Conservation (phyloP, 2,329 filamentous ascomycete genomes). For the Colletotrichum limetticola region DNA sequence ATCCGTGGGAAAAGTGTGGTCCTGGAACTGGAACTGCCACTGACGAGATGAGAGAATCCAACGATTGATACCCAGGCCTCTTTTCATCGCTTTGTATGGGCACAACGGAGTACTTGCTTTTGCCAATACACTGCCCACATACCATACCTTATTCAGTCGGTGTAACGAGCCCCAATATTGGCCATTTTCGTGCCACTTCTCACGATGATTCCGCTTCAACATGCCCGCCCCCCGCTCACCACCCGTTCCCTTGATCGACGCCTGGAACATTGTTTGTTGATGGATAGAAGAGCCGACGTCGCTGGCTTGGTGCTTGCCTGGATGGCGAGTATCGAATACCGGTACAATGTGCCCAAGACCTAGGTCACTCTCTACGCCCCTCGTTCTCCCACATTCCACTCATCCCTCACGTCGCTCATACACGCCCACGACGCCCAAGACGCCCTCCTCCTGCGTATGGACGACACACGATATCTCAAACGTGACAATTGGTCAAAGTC, state of each 20-base stretch:
- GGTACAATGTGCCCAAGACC: too few species aligned
- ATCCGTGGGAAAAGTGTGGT: background rate
- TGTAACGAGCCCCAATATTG: background rate
- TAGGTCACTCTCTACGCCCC: background rate
- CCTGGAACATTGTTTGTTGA: background rate
- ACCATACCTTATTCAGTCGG: background rate
- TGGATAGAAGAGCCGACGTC: background rate
- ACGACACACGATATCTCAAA: background rate
- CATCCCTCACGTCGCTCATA: slow-evolving; percentile 29
- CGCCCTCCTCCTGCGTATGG: background rate
- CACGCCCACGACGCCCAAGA: background rate
- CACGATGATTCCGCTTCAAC: background rate
- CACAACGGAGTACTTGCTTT: background rate
- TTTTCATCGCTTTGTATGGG: background rate
- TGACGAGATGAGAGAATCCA: background rate
- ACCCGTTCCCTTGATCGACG: slow-evolving; percentile 28
- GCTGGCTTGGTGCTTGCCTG: too few species aligned
- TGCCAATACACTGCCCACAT: too few species aligned
- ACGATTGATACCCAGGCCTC: background rate
- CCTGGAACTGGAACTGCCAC: background rate
- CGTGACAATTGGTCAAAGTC: background rate
- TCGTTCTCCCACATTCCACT: slow-evolving; percentile 17
- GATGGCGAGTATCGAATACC: background rate
- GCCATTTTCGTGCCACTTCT: background rate
- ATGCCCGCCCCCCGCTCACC: background rate